Base-by-base conservation (phyloP, 768 basidiomycete species). In the Sporobolomyces roseus region DNA sequence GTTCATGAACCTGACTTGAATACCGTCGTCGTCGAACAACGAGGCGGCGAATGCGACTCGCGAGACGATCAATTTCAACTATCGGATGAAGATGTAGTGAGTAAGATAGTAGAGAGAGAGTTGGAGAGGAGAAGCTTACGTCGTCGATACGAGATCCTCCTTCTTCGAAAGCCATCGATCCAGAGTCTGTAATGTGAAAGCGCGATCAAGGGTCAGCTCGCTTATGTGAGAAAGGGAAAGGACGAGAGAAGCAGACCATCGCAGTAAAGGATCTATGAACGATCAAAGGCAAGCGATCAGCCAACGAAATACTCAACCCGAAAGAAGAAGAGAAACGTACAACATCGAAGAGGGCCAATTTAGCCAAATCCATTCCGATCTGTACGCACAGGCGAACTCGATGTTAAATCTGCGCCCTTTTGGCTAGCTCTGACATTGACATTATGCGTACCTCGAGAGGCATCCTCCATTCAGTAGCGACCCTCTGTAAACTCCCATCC, bases 101-200 rank as follows among this genome's bases (percentile, higher is more conserved):
- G n/a, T n/a, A n/a, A n/a, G n/a, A n/a, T 41, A 9, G 17, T 9
- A 9, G 38, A 9, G 17, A 41, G 17, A 41, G 38, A 17, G 27
- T 9, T 29, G 49, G 49, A 32, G 51, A 53, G 32, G 16, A 9
- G 19, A 21, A 9, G 38, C 55, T 56, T 5, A 56, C 48, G 65
- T 82, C 81, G 62, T 81, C 81, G 62, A 81, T 81, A 53, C 81
- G 75, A 65, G 79, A 77, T 23, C 81, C 81, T 17, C 74, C 67
- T 74, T 81, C 79, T 68, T 81, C 81, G 58, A 80, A 80, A 1
- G 77, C 75, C 77, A 78, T 79, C 48, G 74, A 77, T n/a, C 58
- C 58, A 12, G 58, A 60, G 32, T 60, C 61, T 67, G n/a, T n/a
- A n/a, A n/a, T n/a, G n/a, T n/a, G n/a, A n/a, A 38, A 9, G 33